A percentile compares a stretch with the other conserved stretches of the same genome.
Conservation (phyloP, 495 filamentous ascomycete species). For the Penicillium subrubescens region DNA sequence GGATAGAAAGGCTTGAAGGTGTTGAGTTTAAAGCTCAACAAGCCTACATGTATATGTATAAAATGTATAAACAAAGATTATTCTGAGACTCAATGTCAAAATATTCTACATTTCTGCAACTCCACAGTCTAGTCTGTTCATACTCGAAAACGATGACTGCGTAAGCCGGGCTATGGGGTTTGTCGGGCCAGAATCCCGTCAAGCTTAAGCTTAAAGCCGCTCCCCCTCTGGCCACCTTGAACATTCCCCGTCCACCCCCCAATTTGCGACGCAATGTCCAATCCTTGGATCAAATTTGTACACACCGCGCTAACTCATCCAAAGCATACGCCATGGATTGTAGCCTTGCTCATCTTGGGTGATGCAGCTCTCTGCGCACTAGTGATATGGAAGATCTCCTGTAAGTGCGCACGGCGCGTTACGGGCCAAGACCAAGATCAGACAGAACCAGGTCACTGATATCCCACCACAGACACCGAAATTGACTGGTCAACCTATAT, state of each 20-base stretch:
- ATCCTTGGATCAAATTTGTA: conserved; percentile 17
- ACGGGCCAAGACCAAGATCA: conserved; percentile 13
- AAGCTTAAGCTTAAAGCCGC: neutral
- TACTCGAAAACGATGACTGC: neutral
- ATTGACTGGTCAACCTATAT: conserved; percentile 98
- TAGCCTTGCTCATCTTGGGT: conserved; percentile 66
- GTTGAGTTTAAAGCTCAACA: conserved; percentile 8
- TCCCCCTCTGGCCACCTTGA: conserved; percentile 9
- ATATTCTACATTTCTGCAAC: neutral
- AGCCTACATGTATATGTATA: conserved; percentile 26
- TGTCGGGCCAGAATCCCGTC: neutral
- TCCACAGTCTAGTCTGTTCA: neutral
- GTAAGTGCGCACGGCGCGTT: conserved; percentile 51
- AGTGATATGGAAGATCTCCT: conserved; percentile 84
- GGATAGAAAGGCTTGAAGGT: conserved; percentile 12
- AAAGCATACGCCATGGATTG: conserved; percentile 62
- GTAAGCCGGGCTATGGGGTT: conserved; percentile 1
- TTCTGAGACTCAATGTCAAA: conserved; percentile 2
- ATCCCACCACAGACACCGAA: conserved; percentile 73
- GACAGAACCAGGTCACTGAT: conserved; percentile 17
- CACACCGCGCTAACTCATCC: conserved; percentile 49
- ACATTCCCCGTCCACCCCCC: conserved; percentile 13
- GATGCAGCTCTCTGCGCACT: conserved; percentile 74
- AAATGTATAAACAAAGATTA: conserved; percentile 17
- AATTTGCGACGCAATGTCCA: conserved; percentile 27